These are phyloP conservation scores for Diaporthe amygdali DNA, from an alignment of 2,329 filamentous ascomycete species.

Conservation along the genomic window DNA sequence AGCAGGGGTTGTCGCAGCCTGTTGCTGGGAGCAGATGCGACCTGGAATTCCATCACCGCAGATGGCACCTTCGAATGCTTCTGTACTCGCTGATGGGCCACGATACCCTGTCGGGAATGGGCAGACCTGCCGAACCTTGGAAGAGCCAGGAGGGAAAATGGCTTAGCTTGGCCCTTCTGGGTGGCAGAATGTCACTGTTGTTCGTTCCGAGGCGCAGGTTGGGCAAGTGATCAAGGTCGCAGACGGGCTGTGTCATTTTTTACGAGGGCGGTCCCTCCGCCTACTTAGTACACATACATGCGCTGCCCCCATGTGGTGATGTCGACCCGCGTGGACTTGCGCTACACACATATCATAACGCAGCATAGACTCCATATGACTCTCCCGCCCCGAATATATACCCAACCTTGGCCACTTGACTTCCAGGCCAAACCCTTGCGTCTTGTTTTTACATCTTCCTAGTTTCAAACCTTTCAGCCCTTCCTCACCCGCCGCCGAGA, in stretches of 20 bases:
- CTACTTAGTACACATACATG: neutral
- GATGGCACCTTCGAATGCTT: neutral
- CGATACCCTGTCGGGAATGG: slow-evolving; percentile 18
- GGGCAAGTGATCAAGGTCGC: slow-evolving; percentile 21
- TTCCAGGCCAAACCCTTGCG: slow-evolving; percentile 12
- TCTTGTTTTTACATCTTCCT: slow-evolving; percentile 20
- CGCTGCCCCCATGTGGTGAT: slow-evolving; percentile 3
- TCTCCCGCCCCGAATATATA: slow-evolving; percentile 2
- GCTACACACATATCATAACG: slow-evolving; percentile 1
- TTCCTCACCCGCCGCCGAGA: neutral
- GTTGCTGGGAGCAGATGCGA: neutral
- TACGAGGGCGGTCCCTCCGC: neutral
- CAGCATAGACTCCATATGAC: neutral
- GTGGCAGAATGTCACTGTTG: slow-evolving; percentile 12
- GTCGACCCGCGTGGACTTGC: slow-evolving; percentile 13
- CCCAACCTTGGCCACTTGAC: slow-evolving; percentile 16
- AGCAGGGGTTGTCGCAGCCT: neutral
- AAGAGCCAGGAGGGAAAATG: neutral
- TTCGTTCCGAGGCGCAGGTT: slow-evolving; percentile 16
- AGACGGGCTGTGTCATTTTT: slow-evolving; percentile 24
- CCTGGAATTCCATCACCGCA: neutral
- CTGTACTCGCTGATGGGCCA: slow-evolving; percentile 1
- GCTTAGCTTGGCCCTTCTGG: neutral
- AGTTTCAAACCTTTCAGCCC: slow-evolving; percentile 16
- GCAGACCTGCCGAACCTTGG: slow-evolving; percentile 10